Base-by-base conservation (phyloP, 176 grass and related monocot species). In the Miscanthus lutarioriparius region DNA sequence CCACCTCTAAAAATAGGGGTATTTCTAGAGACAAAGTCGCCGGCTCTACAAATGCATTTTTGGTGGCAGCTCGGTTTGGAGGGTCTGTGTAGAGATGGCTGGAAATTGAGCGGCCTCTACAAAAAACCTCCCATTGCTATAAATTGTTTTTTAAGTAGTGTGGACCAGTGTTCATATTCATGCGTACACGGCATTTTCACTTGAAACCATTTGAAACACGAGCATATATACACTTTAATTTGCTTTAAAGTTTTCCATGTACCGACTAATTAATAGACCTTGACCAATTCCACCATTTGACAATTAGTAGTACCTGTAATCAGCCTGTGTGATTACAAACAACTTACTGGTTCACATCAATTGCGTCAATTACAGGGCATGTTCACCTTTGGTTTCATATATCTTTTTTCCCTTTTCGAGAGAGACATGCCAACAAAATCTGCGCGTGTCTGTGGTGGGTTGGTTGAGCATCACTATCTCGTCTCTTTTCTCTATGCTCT, bases 381-480 rank as follows among this genome's bases (percentile, higher is more conserved):
- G 19, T 19, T 64, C 77, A 51, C 66, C 12, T 83, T 64, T 65
- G 5, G 74, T 72, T 88, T 72, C 76, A 20, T 22, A 20, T 22
- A 4, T 54, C 15, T 41, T 66, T 2, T 27, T 19, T 53, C 72
- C 54, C 74, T 72, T 64, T 88, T 56, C 3, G 86, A 88, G 74
- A 79, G 71, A 8, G 74, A 83, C 67, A 17, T 78, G 54, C 56
- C 16, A 73, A 65, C 72, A 78, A 78, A 79, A 78, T 78, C 74
- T 79, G 30, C 10, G 7, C 54, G 66, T 78, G 74, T 83, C 67
- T 20, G 78, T 44, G 15, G 56, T 83, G 66, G 80, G 80, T 88
- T 72, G 80, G 86, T 79, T 79, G 43, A 20, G 32, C n/a, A n/a
- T 88, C 66, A 79, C 86, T 39, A 43, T 88, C 80, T 64, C 7